Evolutionary conservation across 1,284 basidiomycete genomes (phyloP).

Genomic region (Ceratobasidium sp.): DNA sequence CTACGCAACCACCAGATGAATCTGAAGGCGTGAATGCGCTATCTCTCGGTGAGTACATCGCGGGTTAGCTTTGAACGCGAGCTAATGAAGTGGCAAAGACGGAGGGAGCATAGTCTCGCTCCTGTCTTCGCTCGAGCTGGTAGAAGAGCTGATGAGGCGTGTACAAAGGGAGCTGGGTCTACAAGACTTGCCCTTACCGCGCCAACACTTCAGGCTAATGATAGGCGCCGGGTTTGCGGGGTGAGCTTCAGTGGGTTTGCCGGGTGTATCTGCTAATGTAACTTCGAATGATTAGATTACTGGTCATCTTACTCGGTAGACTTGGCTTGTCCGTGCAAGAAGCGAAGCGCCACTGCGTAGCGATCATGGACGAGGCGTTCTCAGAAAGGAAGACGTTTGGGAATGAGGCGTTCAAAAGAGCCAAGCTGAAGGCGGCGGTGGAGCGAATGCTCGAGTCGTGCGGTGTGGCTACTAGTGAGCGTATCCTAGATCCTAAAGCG

Average conservation of each 20-base stretch:
- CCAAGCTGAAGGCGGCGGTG: background rate
- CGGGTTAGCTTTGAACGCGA: background rate
- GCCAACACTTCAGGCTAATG: background rate
- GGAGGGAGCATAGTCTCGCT: background rate
- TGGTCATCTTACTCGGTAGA: background rate
- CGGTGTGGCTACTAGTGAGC: background rate
- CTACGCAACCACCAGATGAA: background rate
- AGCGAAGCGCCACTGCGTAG: background rate
- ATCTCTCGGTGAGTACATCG: background rate
- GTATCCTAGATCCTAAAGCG: background rate
- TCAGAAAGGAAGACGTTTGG: background rate
- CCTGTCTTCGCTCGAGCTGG: background rate
- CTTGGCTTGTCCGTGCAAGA: background rate
- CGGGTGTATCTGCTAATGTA: background rate
- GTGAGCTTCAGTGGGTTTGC: background rate
- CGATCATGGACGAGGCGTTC: slow-evolving; percentile 6
- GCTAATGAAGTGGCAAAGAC: background rate
- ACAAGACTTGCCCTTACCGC: background rate
- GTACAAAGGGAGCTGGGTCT: background rate
- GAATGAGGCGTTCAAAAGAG: background rate
- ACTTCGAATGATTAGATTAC: background rate
- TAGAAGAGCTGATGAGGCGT: slow-evolving; percentile 1
- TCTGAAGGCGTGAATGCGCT: background rate
- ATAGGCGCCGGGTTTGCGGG: slow-evolving; percentile 7
- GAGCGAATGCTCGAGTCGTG: background rate